Evolutionary conservation across 352 stramenopile species (phyloP).

Genomic region (Phytophthora agathidicida): DNA sequence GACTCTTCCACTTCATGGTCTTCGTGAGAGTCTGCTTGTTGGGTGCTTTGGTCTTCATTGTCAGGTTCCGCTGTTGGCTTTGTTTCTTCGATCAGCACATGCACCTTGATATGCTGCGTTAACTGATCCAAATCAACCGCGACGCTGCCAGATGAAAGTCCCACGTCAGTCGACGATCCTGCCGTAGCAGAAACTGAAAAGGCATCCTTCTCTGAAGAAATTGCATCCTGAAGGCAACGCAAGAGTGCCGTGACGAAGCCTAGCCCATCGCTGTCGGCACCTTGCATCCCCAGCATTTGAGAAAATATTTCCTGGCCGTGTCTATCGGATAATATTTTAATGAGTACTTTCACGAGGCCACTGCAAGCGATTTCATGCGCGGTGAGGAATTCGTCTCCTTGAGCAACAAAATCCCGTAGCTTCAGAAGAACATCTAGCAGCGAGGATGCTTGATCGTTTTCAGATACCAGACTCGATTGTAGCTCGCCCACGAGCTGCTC

Average conservation of each 20-base stretch:
- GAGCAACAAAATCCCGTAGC: conserved; percentile 26
- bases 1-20: conserved; percentile 10
- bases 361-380: conserved; percentile 68
- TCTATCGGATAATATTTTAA: conserved; percentile 31
- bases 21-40: conserved; percentile 16
- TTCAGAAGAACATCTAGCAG: conserved; percentile 34
- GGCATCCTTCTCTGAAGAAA: conserved; percentile 66
- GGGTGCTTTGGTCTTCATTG: conserved; percentile 23
- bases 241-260: conserved; percentile 41
- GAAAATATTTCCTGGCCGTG: conserved; percentile 45
- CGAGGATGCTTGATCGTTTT: conserved; percentile 1
- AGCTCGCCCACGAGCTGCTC: conserved; percentile 38
- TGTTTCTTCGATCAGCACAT: conserved; percentile 61
- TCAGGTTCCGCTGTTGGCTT: conserved; percentile 23
- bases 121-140: conserved; percentile 65
- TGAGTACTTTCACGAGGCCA: conserved; percentile 54
- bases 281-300: conserved; percentile 31
- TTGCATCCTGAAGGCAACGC: conserved; percentile 58
- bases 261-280: conserved; percentile 6
- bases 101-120: conserved; percentile 77
- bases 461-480: conserved; percentile 3
- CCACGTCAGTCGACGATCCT: conserved; percentile 5
- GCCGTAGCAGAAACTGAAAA: conserved; percentile 42
- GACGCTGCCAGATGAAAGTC: conserved; percentile 41
- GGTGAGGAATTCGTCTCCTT: conserved; percentile 47